Percentiles rank a stretch among this genome's conserved stretches.
These are phyloP conservation scores for Pleurotus tuber-regium DNA, from an alignment of 768 basidiomycete genomes.

Conservation along the genomic window DNA sequence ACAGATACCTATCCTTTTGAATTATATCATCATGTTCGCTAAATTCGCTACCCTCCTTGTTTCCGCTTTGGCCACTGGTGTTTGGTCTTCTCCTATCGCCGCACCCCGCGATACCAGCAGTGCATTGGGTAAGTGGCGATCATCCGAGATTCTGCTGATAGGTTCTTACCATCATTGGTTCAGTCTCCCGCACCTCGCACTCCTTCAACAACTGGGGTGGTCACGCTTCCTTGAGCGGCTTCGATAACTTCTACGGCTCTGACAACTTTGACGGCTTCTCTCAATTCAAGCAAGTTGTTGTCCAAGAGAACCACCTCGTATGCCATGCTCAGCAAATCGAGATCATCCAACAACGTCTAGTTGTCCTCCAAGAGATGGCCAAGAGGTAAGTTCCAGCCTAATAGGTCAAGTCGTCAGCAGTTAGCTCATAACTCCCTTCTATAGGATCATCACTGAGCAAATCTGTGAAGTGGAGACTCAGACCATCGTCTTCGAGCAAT, in stretches of 20 bases:
- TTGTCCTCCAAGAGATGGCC: conserved; percentile 44
- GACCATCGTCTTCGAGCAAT: conserved; percentile 42
- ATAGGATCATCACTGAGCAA: conserved; percentile 42
- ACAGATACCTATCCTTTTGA: conserved; percentile 16
- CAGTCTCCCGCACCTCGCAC: conserved; percentile 14
- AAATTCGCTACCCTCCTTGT: conserved; percentile 33
- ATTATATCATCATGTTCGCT: conserved; percentile 33
- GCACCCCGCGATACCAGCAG: conserved; percentile 20
- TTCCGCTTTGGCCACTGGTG: conserved; percentile 28
- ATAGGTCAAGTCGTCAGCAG: too few relatives aligned
- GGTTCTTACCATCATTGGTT: not conserved
- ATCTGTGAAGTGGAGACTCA: conserved; percentile 52
- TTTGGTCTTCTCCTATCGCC: conserved; percentile 27
- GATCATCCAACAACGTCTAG: conserved; percentile 45
- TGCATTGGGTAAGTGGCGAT: conserved; percentile 22
- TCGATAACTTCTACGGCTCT: conserved; percentile 46
- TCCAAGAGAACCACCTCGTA: conserved; percentile 32
- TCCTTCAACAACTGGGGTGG: conserved; percentile 40
- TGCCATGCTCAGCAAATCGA: conserved; percentile 35
- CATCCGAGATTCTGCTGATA: not conserved
- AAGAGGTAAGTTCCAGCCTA: conserved; percentile 40
- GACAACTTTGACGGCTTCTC: conserved; percentile 39
- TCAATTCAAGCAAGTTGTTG: conserved; percentile 30
- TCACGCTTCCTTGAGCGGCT: conserved; percentile 31
- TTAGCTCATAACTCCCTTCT: not conserved